phyloP scores from a whole-genome alignment of 177 flowering plant genomes.

The Telopea speciosissima region DNA sequence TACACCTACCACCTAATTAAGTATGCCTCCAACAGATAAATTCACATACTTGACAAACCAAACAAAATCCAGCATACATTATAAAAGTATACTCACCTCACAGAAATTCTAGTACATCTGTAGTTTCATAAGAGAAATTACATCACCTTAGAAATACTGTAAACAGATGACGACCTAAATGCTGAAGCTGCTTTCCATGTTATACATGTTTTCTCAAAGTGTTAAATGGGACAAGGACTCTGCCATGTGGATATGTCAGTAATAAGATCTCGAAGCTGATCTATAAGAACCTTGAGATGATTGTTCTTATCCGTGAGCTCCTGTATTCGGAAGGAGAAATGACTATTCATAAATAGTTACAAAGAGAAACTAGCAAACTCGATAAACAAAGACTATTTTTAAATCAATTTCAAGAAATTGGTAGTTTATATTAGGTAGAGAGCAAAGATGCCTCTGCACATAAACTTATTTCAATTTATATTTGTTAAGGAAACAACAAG shows the following conservation, averaged over 20 bases:
- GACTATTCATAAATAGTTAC: background rate
- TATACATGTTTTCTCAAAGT: background rate
- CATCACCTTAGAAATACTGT: background rate
- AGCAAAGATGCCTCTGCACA: background rate
- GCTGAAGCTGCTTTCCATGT: background rate
- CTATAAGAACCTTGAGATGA: conserved; percentile 62
- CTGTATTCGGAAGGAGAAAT: conserved; percentile 25
- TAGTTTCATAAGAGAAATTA: background rate
- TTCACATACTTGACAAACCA: background rate
- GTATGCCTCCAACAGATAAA: background rate
- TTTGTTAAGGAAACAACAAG: background rate
- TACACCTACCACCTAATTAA: background rate
- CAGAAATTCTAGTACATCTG: background rate
- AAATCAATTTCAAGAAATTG: background rate
- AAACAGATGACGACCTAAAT: background rate
- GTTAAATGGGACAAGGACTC: conserved; percentile 69
- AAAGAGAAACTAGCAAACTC: background rate
- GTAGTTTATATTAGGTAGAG: background rate
- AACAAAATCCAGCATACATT: background rate
- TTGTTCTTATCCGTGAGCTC: conserved; percentile 68
- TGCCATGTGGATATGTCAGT: conserved; percentile 85
- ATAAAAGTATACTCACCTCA: background rate
- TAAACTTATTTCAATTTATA: background rate
- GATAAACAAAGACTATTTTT: background rate
- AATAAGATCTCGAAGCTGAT: conserved; percentile 73